Conservation (phyloP, 768 basidiomycete species). For the Pholiota conissans region DNA sequence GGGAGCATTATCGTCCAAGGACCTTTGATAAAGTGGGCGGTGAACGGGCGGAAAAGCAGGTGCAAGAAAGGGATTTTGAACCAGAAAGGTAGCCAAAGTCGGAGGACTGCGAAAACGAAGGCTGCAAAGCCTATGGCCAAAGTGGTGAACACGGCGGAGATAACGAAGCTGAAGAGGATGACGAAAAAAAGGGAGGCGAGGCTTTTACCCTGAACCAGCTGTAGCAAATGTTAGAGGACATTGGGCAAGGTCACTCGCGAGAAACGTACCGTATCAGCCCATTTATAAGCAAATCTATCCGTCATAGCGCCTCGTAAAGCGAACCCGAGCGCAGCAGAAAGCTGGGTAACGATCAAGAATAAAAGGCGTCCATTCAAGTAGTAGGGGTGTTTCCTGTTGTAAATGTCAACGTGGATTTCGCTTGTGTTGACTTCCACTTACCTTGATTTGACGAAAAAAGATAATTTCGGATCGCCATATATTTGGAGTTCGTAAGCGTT, state of each 20-base stretch:
- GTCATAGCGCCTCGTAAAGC: slow-evolving; percentile 59
- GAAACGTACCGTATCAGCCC: slow-evolving; percentile 29
- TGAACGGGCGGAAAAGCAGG: slow-evolving; percentile 55
- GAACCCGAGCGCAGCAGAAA: slow-evolving; percentile 45
- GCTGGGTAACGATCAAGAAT: slow-evolving; percentile 58
- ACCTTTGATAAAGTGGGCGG: slow-evolving; percentile 61
- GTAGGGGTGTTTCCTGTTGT: slow-evolving; percentile 66
- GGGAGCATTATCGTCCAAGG: slow-evolving; percentile 55
- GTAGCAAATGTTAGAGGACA: neutral
- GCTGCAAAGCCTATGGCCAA: slow-evolving; percentile 38
- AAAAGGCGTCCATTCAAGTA: slow-evolving; percentile 71
- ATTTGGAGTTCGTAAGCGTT: slow-evolving; percentile 29
- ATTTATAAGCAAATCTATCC: slow-evolving; percentile 57
- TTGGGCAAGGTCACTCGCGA: neutral
- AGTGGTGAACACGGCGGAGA: slow-evolving; percentile 40
- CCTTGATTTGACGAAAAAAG: slow-evolving; percentile 70
- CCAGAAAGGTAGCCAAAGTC: slow-evolving; percentile 51
- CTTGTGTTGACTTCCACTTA: slow-evolving; percentile 26
- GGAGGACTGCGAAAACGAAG: slow-evolving; percentile 45
- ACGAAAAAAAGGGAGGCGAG: slow-evolving; percentile 8
- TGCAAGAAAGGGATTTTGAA: slow-evolving; percentile 56
- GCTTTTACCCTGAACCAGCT: slow-evolving; percentile 9
- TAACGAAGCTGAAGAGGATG: slow-evolving; percentile 31
- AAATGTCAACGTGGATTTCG: neutral
- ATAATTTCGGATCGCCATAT: slow-evolving; percentile 41